Conservation (phyloP, 805 yeast species). For the Myxozyma geophila region DNA sequence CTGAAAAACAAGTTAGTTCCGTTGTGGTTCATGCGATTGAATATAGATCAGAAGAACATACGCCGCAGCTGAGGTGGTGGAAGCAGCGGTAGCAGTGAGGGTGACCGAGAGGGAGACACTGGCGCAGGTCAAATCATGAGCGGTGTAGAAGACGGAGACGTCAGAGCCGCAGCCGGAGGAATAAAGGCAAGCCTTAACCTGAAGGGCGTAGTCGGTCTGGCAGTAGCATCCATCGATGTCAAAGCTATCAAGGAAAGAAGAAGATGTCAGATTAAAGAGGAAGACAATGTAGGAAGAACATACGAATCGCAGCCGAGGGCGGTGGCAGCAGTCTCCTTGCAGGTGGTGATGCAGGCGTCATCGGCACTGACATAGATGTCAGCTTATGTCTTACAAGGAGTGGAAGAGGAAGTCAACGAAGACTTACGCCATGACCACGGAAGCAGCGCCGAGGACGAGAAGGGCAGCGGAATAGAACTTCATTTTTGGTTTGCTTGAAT, state of each 20-base stretch:
- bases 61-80: background rate
- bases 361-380: background rate
- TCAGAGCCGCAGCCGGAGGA: background rate
- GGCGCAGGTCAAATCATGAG: background rate
- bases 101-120: background rate
- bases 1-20: background rate
- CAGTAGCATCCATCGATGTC: background rate
- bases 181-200: background rate
- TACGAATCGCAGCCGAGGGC: background rate
- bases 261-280: background rate
- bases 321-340: background rate
- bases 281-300: background rate
- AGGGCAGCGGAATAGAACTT: background rate
- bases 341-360: background rate
- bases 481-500: background rate
- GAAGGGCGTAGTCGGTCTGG: background rate
- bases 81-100: background rate
- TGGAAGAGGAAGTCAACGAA: too few species aligned
- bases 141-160: background rate
- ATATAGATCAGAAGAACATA: background rate
- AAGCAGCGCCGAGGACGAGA: background rate
- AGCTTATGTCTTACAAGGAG: too few species aligned
- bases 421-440: background rate
- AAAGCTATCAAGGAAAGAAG: background rate
- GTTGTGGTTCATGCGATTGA: background rate